Conservation (phyloP, 2,329 filamentous ascomycete species). For the Myriosclerotinia curreyana region DNA sequence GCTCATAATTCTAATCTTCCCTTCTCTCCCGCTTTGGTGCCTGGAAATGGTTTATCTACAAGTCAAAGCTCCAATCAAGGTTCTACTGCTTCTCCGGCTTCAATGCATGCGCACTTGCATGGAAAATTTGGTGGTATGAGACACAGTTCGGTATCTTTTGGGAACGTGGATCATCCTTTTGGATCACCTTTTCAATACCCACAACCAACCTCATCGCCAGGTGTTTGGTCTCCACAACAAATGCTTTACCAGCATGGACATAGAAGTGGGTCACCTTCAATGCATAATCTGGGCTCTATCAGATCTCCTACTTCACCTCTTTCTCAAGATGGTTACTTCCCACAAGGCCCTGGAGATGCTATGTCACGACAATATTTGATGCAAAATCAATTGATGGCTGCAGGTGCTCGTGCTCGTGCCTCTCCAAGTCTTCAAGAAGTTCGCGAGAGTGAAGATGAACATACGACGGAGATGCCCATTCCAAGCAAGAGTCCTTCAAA, state of each 20-base stretch:
- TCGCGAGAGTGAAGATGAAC: slow-evolving; percentile 69
- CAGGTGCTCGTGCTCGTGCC: slow-evolving; percentile 45
- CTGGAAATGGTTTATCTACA: slow-evolving; percentile 56
- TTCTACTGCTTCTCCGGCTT: slow-evolving; percentile 69
- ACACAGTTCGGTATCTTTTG: slow-evolving; percentile 68
- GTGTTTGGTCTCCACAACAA: slow-evolving; percentile 55
- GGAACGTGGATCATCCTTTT: slow-evolving; percentile 53
- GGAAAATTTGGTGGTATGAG: slow-evolving; percentile 58
- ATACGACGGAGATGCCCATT: slow-evolving; percentile 23
- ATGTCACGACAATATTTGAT: slow-evolving; percentile 46
- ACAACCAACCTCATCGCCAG: slow-evolving; percentile 56
- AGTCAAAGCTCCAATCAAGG: slow-evolving; percentile 61
- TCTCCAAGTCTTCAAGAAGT: slow-evolving; percentile 68
- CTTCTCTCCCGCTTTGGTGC: slow-evolving; percentile 56
- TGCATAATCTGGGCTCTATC: slow-evolving; percentile 52
- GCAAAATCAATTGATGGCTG: slow-evolving; percentile 49
- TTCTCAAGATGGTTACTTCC: slow-evolving; percentile 43
- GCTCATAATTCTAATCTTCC: slow-evolving; percentile 49
- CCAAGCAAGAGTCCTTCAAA: slow-evolving; percentile 51
- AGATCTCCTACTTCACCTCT: slow-evolving; percentile 65
- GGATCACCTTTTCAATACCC: slow-evolving; percentile 66
- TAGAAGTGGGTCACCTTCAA: slow-evolving; percentile 62
- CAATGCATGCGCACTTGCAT: slow-evolving; percentile 57
- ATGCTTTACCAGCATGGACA: slow-evolving; percentile 51
- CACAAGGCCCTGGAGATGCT: slow-evolving; percentile 38